A percentile compares a stretch with the other conserved stretches of the same genome.
Evolutionary conservation across 371 early-diverging fungal genomes (phyloP).

Genomic region (Globomyces sp.): DNA sequence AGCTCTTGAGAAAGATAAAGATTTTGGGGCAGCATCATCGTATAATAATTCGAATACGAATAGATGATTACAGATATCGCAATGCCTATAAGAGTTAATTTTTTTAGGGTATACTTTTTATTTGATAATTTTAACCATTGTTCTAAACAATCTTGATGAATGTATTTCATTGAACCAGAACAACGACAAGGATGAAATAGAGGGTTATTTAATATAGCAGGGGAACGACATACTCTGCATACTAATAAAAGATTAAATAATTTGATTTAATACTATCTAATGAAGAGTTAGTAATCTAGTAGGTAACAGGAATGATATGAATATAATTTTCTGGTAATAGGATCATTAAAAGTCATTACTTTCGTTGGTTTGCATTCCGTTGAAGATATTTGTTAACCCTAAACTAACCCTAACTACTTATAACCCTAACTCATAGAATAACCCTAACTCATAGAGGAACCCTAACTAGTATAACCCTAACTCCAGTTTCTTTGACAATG

Average conservation of each 20-base stretch:
- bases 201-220: conserved; percentile 73
- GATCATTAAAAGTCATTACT: too few relatives aligned
- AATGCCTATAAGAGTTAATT: conserved; percentile 28
- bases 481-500: too few relatives aligned
- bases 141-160: conserved; percentile 85
- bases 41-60: conserved; percentile 78
- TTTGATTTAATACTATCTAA: too few relatives aligned
- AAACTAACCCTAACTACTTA: too few relatives aligned
- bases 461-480: too few relatives aligned
- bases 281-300: too few relatives aligned
- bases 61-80: conserved; percentile 86
- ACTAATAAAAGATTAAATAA: conserved; percentile 24
- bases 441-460: too few relatives aligned
- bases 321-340: too few relatives aligned
- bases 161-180: conserved; percentile 86
- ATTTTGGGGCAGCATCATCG: conserved; percentile 28
- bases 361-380: too few relatives aligned
- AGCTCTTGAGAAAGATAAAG: conserved; percentile 29
- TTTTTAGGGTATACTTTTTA: conserved; percentile 47
- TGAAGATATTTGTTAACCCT: too few relatives aligned
- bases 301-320: too few relatives aligned
- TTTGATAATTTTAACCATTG: conserved; percentile 87
- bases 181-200: conserved; percentile 93
- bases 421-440: too few relatives aligned
- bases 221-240: conserved; percentile 90